Conservation (phyloP, 805 yeast genomes). For the Teunomyces pallodes region DNA sequence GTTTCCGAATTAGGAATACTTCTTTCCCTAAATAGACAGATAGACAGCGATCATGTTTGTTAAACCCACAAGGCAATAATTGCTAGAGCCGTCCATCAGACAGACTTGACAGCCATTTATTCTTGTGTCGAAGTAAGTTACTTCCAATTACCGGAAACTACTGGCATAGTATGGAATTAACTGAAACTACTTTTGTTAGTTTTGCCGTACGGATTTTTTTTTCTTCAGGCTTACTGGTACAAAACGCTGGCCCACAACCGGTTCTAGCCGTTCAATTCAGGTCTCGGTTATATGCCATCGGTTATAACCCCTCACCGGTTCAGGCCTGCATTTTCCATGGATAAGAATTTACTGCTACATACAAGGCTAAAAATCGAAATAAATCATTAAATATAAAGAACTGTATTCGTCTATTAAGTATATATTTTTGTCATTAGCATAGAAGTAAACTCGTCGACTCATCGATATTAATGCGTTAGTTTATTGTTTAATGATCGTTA, state of each 20-base stretch:
- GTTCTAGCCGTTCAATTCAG: neutral
- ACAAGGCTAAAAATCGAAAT: no score
- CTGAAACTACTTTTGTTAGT: neutral
- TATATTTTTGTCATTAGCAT: neutral
- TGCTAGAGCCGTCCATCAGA: neutral
- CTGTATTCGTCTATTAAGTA: neutral
- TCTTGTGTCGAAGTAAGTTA: no score
- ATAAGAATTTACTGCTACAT: no score
- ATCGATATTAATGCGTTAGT: neutral
- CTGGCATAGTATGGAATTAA: no score
- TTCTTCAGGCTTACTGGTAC: neutral
- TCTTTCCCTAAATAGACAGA: neutral
- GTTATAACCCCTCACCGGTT: neutral
- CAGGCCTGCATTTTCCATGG: neutral
- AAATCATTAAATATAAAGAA: neutral
- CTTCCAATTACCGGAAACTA: no score
- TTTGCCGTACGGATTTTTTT: neutral
- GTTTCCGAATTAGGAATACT: neutral
- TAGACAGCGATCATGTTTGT: neutral
- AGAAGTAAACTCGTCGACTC: neutral
- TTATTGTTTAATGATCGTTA: neutral
- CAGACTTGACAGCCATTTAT: no score
- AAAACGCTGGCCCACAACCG: conserved; percentile 1
- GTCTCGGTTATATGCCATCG: neutral
- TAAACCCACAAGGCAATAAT: neutral